Base-by-base conservation (phyloP, 1,139 yeast species). In the Geotrichum citri-aurantii region DNA sequence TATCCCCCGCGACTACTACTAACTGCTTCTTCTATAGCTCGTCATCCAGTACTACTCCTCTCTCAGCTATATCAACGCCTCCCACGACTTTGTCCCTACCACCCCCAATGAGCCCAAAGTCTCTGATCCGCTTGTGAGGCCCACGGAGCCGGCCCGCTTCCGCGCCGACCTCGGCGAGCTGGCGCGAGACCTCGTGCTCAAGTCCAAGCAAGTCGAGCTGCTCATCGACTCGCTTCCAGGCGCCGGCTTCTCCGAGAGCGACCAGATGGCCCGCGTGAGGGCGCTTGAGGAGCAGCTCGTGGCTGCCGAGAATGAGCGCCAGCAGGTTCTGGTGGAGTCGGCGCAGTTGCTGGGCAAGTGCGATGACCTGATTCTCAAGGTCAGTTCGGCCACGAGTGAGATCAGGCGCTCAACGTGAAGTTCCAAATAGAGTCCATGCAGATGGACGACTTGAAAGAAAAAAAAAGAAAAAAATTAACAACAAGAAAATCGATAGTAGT, bases 1-100 rank as follows among this genome's bases (percentile, higher is more conserved):
- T 29, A 24, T 19, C 33, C 42, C 7, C 50, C 63, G 52, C 50
- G 31, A n/a, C 42, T 50, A 40, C 19, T 17, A n/a, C 14, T 42
- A 8, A 10, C 23, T 50, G 2, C n/a, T 1, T 11, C 33, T 21
- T 26, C 50, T 12, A 31, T 61, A 80, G 76, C 82, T 93, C 60
- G 84, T 90, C 59, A 96, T 89, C 64, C 97, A 92, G 75, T 89
- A 91, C 76, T 88, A 89, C 70, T 95, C 97, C 6, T 86, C 97
- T 1, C 78, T 93, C 58, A 88, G 89, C 70, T 91, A 91, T 68
- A 86, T 92, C 50, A 95, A 90, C 70, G 80, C 81, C 62, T 81
- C 82, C 62, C 91, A 85, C 66, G 86, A 80, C 65, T 85, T 76
- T 74, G 78, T 77, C 24, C 80, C 84, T 1, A 52, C 55, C 12